These are phyloP conservation scores for Helicostylum pulchrum DNA, from an alignment of 192 early-diverging fungal genomes.

Conservation along the genomic window DNA sequence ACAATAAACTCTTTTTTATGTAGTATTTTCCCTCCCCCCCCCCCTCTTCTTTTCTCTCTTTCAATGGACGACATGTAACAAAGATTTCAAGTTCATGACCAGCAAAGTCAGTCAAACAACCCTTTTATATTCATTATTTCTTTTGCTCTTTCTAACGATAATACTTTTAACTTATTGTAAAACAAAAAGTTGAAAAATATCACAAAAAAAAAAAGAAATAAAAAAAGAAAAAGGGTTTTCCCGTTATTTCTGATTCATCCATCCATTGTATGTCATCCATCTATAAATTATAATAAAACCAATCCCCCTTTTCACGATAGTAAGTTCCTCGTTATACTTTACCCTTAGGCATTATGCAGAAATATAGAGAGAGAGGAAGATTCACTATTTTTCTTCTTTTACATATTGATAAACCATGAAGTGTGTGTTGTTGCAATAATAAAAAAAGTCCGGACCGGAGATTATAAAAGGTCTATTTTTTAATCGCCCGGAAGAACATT, in stretches of 20 bases:
- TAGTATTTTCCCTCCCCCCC: not conserved
- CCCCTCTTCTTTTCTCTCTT: not conserved
- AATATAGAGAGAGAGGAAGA: conserved; percentile 22
- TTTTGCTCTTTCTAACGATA: not conserved
- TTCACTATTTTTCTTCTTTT: not conserved
- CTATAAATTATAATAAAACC: not conserved
- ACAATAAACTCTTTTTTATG: not conserved
- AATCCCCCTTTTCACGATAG: not conserved
- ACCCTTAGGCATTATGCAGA: conserved; percentile 19
- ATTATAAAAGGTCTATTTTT: too few species aligned
- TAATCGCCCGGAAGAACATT: too few species aligned
- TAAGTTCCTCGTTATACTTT: not conserved
- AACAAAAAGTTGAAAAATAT: too few species aligned
- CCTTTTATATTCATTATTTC: not conserved
- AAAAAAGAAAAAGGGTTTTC: too few species aligned
- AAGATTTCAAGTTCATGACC: too few species aligned
- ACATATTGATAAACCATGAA: too few species aligned
- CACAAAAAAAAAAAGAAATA: too few species aligned
- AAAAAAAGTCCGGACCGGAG: too few species aligned
- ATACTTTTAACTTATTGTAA: not conserved
- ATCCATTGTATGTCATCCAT: not conserved
- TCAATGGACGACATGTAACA: too few species aligned
- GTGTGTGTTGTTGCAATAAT: too few species aligned
- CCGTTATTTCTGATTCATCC: not conserved
- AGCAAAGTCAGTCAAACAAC: too few species aligned